Conservation (phyloP, 108 stramenopile genomes). For the Nitzschia sp. region DNA sequence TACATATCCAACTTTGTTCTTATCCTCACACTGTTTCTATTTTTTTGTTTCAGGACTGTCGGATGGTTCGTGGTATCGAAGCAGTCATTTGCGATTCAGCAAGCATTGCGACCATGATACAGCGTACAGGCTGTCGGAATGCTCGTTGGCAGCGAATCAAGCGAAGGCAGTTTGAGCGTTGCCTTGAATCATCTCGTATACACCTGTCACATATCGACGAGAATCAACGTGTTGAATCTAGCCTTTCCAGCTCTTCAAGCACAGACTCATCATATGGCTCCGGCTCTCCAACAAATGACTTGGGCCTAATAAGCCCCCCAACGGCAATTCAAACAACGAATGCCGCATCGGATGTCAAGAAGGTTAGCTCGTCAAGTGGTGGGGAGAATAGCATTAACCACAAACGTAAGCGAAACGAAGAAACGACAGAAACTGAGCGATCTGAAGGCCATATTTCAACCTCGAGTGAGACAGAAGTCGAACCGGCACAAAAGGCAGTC, state of each 20-base stretch:
- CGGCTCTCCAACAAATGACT: neutral
- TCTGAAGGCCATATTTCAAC: neutral
- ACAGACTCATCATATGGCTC: constrained; percentile 4
- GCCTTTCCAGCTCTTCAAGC: constrained; percentile 21
- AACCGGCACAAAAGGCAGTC: neutral
- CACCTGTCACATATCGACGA: neutral
- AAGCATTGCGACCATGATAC: constrained; percentile 80
- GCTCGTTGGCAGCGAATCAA: constrained; percentile 74
- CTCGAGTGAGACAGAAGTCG: neutral
- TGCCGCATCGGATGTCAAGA: neutral
- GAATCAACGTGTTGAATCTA: constrained; percentile 15
- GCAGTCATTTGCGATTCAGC: constrained; percentile 80
- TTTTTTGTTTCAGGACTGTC: constrained; percentile 47
- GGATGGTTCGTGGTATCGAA: constrained; percentile 74
- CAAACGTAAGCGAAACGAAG: neutral
- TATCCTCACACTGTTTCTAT: neutral
- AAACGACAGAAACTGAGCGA: neutral
- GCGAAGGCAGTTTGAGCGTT: constrained; percentile 51
- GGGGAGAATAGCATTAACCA: neutral
- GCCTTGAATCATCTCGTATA: neutral
- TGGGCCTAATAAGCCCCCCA: neutral
- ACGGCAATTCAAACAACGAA: neutral
- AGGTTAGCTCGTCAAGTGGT: neutral
- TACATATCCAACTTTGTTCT: constrained; percentile 3
- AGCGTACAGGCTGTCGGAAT: constrained; percentile 69